Evolutionary conservation across 208 protist species (phyloP), one percentile per base, ranked within the genome.

Genomic region (Kentomonas sorsogonicus): DNA sequence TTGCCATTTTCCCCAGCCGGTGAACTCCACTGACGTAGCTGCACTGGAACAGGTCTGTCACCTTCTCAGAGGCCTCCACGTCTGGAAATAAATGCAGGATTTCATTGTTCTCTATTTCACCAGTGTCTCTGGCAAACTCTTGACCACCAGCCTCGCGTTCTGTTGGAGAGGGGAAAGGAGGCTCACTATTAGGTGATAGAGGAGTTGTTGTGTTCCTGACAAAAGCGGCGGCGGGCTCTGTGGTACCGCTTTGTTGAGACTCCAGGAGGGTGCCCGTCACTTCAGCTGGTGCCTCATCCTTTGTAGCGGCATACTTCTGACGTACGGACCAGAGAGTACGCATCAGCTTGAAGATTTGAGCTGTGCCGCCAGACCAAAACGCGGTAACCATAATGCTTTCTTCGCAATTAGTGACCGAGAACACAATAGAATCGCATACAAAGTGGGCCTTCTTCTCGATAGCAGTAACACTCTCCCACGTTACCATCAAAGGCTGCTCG

Each of bases 291-390:
- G 10, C 22, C 6, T 50, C 26, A 50, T 13, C 15, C 9, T 50
- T 50, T 6, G 29, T 33, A 1, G 59, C 69, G 11, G 72, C 61
- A 31, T 75, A 80, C 36, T 67, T 60, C 46, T 71, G 66, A 18
- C 79, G 66, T 41, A 79, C 71, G 2, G 63, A 68, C 72, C 74
- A 80, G 3, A 86, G 44, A 5, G 73, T 86, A 40, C 64, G 75
- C 59, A 80, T 63, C 1, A 83, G 27, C 38, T 63, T 76, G 56
- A 66, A 74, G 48, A 77, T 74, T 60, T 82, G 63, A 11, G 53
- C 59, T 1, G 65, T 72, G 0, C 74, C 66, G 4, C 63, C 69
- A 10, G 59, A 65, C 7, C 82, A 46, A 43, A 83, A 86, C 0
- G 72, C 62, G n/a, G 79, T 74, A 86, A 86, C n/a, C 54, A 46